Evolutionary conservation across 257 asterid species (phyloP).

Genomic region (Solanum paucissectum): DNA sequence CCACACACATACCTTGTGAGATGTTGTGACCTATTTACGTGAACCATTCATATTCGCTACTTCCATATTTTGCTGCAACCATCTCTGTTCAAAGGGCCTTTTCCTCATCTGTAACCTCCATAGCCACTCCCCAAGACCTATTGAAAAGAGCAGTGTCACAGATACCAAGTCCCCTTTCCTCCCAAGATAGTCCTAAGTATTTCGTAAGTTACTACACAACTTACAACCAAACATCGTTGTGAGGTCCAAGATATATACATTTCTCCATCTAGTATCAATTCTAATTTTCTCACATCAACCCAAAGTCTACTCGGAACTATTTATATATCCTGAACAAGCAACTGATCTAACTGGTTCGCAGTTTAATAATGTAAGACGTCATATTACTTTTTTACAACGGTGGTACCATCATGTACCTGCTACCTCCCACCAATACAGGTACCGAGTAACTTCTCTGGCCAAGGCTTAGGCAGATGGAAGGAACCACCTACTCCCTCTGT

Average conservation of each 20-base stretch:
- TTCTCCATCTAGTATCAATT: background rate
- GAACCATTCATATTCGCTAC: background rate
- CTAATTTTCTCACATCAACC: background rate
- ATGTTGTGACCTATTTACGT: background rate
- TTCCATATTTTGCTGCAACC: background rate
- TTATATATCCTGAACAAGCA: background rate
- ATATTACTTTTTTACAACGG: background rate
- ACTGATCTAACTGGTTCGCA: background rate
- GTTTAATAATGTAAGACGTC: background rate
- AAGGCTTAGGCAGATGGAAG: background rate
- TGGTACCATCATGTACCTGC: background rate
- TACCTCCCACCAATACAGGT: background rate
- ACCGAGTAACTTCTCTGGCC: background rate
- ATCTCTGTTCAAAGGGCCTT: background rate
- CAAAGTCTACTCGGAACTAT: background rate
- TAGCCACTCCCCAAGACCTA: background rate
- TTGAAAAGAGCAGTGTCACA: background rate
- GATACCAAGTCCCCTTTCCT: background rate
- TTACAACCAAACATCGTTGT: background rate
- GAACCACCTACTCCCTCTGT: background rate
- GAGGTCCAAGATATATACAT: background rate
- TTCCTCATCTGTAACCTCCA: background rate
- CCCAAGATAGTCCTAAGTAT: background rate
- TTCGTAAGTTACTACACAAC: background rate
- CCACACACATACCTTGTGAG: background rate